A percentile compares a stretch with the other conserved stretches of the same genome.
Conservation (phyloP, 768 basidiomycete species). For the Russula sp. region DNA sequence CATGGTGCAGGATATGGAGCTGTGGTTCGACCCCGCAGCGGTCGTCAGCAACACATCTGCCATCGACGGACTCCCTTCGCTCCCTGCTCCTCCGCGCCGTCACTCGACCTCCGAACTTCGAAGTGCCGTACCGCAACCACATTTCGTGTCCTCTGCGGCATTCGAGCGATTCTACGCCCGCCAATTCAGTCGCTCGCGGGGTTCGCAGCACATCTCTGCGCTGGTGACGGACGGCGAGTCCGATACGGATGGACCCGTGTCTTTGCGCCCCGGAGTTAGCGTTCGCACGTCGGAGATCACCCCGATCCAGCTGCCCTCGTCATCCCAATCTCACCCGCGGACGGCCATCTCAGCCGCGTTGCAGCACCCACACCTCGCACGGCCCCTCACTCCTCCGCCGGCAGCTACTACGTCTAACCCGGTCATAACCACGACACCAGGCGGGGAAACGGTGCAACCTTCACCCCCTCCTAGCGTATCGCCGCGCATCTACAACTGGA, state of each 20-base stretch:
- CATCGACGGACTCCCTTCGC: constrained; percentile 10
- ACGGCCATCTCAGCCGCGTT: constrained; percentile 10
- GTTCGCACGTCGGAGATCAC: constrained; percentile 30
- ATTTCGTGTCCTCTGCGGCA: constrained; percentile 4
- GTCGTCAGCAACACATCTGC: background rate
- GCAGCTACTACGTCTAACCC: background rate
- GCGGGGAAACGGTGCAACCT: constrained; percentile 15
- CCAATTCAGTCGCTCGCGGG: constrained; percentile 16
- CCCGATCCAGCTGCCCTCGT: constrained; percentile 28
- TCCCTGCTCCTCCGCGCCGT: constrained; percentile 15
- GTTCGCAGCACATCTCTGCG: constrained; percentile 7
- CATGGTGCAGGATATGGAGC: background rate
- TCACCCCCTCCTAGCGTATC: constrained; percentile 31
- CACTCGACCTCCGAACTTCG: constrained; percentile 24
- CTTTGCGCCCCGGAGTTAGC: constrained; percentile 16
- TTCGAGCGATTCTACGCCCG: constrained; percentile 23
- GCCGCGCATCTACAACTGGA: constrained; percentile 27
- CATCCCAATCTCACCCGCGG: constrained; percentile 22
- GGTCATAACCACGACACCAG: constrained; percentile 6
- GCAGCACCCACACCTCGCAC: constrained; percentile 6
- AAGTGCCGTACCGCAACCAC: constrained; percentile 10
- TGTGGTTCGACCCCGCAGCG: constrained; percentile 19
- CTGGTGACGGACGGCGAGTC: constrained; percentile 13
- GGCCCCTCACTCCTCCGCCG: constrained; percentile 17
- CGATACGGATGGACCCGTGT: constrained; percentile 9